A percentile compares a stretch with the other conserved stretches of the same genome.
These are phyloP conservation scores for Aureobasidium namibiae DNA, from an alignment of 2,329 filamentous ascomycete species.

Conservation along the genomic window DNA sequence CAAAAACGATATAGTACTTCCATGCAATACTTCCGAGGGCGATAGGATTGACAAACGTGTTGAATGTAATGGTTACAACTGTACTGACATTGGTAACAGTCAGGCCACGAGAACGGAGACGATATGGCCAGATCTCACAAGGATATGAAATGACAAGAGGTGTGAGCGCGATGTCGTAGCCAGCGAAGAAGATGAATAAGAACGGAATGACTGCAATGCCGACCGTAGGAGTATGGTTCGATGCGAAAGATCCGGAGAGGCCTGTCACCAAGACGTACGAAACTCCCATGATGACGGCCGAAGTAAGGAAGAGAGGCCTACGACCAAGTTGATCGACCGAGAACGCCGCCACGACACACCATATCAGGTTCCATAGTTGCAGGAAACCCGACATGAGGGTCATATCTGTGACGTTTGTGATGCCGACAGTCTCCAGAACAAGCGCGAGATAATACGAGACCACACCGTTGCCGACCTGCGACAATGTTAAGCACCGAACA, in stretches of 20 bases:
- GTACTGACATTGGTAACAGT: slow-evolving; percentile 14
- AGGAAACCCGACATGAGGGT: slow-evolving; percentile 18
- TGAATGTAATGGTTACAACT: slow-evolving; percentile 45
- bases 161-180: slow-evolving; percentile 33
- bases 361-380: slow-evolving; percentile 33
- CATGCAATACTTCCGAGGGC: slow-evolving; percentile 36
- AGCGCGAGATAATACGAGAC: slow-evolving; percentile 27
- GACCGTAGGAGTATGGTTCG: slow-evolving; percentile 23
- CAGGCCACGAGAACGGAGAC: slow-evolving; percentile 50
- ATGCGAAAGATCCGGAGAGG: slow-evolving; percentile 30
- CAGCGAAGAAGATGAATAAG: slow-evolving; percentile 36
- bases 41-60: slow-evolving; percentile 48
- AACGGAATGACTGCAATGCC: slow-evolving; percentile 34
- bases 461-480: slow-evolving; percentile 28
- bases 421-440: slow-evolving; percentile 28
- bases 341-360: slow-evolving; percentile 31
- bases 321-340: slow-evolving; percentile 35
- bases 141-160: slow-evolving; percentile 2
- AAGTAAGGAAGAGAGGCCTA: slow-evolving; percentile 35
- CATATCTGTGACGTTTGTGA: slow-evolving; percentile 19
- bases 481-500: too few relatives aligned
- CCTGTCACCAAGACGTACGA: slow-evolving; percentile 37
- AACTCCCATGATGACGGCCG: slow-evolving; percentile 36
- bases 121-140: slow-evolving; percentile 46
- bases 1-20: slow-evolving; percentile 42